These are phyloP conservation scores for Piper longum DNA, from an alignment of 164 flowering plant species.

Conservation along the genomic window DNA sequence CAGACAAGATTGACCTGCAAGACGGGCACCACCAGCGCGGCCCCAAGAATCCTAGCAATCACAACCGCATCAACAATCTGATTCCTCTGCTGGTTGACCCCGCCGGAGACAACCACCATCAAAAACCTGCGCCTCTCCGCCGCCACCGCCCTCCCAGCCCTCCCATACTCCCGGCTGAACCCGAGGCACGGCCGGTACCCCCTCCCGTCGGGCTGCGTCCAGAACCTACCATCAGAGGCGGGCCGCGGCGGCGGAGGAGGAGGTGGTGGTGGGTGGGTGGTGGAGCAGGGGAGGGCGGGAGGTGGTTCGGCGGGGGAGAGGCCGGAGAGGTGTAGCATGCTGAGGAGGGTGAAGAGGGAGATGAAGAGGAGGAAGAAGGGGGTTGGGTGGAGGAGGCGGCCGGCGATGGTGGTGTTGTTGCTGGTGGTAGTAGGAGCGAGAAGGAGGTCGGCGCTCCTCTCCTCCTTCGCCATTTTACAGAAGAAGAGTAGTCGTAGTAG, in stretches of 20 bases:
- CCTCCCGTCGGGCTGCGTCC: conserved; percentile 86
- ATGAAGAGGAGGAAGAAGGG: conserved; percentile 28
- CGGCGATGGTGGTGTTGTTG: background rate
- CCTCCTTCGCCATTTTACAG: too few species aligned
- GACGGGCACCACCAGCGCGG: conserved; percentile 81
- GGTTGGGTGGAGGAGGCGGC: conserved; percentile 19
- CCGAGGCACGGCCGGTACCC: conserved; percentile 69
- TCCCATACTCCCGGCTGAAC: conserved; percentile 43
- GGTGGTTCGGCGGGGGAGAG: conserved; percentile 23
- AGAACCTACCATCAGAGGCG: conserved; percentile 22
- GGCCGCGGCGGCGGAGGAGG: background rate
- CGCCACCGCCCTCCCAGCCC: conserved; percentile 22
- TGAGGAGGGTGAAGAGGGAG: conserved; percentile 34
- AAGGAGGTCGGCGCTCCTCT: background rate
- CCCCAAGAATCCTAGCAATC: conserved; percentile 90
- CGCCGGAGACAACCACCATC: conserved; percentile 91
- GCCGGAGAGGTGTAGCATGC: conserved; percentile 30
- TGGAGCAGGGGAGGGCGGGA: conserved; percentile 36
- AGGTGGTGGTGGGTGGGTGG: background rate
- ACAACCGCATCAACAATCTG: conserved; percentile 98
- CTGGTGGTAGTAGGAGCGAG: background rate
- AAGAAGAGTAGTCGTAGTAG: too few species aligned
- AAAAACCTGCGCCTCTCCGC: conserved; percentile 54
- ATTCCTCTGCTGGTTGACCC: conserved; percentile 95
- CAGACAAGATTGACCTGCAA: conserved; percentile 91